phyloP scores from a whole-genome alignment of 768 basidiomycete genomes.

The Kwoniella sp. region DNA sequence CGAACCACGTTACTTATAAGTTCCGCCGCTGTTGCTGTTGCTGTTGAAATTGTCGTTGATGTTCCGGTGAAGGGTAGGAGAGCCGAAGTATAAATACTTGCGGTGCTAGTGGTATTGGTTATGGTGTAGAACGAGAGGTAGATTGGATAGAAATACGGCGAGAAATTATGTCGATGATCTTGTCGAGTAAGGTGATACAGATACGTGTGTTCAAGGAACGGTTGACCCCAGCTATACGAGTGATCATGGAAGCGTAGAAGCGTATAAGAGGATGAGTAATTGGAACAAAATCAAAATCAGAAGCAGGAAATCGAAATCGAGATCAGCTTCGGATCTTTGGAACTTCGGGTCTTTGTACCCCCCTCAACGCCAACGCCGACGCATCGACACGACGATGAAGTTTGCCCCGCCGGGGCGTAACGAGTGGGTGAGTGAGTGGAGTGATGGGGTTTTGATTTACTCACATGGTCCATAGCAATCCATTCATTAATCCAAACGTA shows the following conservation, averaged over 20 bases:
- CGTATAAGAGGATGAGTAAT: too few relatives aligned
- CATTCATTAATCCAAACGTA: conserved; percentile 68
- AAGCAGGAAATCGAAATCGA: not conserved
- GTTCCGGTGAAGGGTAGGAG: conserved; percentile 24
- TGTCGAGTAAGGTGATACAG: conserved; percentile 86
- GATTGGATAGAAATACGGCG: conserved; percentile 92
- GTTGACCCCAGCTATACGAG: conserved; percentile 81
- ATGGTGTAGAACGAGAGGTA: conserved; percentile 72
- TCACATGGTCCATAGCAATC: conserved; percentile 73
- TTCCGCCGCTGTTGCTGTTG: not conserved
- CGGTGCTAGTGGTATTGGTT: too few relatives aligned
- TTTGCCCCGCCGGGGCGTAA: too few relatives aligned
- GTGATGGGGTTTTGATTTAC: too few relatives aligned
- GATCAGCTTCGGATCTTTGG: not conserved
- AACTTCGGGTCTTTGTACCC: too few relatives aligned
- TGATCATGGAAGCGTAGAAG: too few relatives aligned
- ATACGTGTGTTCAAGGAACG: conserved; percentile 88
- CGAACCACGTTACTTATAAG: conserved; percentile 56
- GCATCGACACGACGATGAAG: not conserved
- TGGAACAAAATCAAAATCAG: too few relatives aligned
- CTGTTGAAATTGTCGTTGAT: not conserved
- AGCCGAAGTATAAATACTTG: conserved; percentile 49
- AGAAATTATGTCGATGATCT: conserved; percentile 98
- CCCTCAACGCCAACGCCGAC: too few relatives aligned
- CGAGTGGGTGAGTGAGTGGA: too few relatives aligned